A percentile compares a stretch with the other conserved stretches of the same genome.
Conservation (phyloP, 2,329 filamentous ascomycete species). For the Remersonia thermophila region DNA sequence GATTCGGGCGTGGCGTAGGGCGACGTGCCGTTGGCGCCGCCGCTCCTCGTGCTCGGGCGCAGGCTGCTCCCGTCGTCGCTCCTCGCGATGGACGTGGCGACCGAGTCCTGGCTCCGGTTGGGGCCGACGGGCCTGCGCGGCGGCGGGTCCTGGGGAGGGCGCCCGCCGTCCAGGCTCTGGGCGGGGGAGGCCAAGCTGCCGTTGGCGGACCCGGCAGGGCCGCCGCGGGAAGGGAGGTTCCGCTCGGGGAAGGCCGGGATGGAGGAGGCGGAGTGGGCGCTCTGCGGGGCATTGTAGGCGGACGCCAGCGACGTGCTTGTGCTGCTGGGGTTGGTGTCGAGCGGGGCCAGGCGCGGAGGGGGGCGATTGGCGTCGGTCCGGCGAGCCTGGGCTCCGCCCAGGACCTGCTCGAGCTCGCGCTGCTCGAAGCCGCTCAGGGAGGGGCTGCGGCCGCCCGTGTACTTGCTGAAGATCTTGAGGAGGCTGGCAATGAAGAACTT, state of each 20-base stretch:
- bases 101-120: conserved; percentile 47
- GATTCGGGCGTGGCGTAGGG: conserved; percentile 18
- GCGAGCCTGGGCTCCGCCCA: conserved; percentile 36
- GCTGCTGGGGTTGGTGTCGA: conserved; percentile 13
- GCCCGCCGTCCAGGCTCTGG: conserved; percentile 38
- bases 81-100: conserved; percentile 34
- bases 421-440: conserved; percentile 72
- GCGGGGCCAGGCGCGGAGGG: conserved; percentile 17
- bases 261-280: conserved; percentile 3
- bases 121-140: conserved; percentile 35
- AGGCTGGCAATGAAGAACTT: conserved; percentile 96
- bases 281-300: conserved; percentile 20
- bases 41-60: conserved; percentile 42
- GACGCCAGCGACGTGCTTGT: conserved; percentile 16
- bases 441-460: conserved; percentile 75
- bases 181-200: conserved; percentile 32
- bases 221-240: not conserved
- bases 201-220: conserved; percentile 10
- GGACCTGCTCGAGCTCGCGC: conserved; percentile 63
- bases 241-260: conserved; percentile 10
- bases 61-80: conserved; percentile 41
- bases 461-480: conserved; percentile 93
- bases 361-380: conserved; percentile 11
- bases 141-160: conserved; percentile 27
- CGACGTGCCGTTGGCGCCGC: conserved; percentile 21